Evolutionary conservation across 139 green algal species (phyloP), one percentile per base, ranked within the genome.

Genomic region (Chlorella sp.): DNA sequence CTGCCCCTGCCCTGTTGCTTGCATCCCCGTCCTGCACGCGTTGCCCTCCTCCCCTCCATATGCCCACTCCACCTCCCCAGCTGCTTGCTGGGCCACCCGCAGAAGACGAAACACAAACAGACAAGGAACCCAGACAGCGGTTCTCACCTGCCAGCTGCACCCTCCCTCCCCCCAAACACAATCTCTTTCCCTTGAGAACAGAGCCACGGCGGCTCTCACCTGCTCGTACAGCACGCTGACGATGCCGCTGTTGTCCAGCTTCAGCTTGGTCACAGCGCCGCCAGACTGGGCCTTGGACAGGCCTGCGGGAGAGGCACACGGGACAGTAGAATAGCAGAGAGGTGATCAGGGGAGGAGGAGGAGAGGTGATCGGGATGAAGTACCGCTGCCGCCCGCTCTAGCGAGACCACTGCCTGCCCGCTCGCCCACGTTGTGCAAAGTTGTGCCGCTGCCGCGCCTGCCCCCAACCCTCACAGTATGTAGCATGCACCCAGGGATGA

Each of bases 181-280:
- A 28, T 2, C 75, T 28, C 66, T 21, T 37, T 28, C 21, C n/a
- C 68, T 37, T 37, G 26, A 77, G 4, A 36, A 77, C 24, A 34
- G 2, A 34, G 26, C 16, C 66, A 75, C 16, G 57, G 11, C 34
- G 75, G 3, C 14, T 1, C 34, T 24, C 75, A 36, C 81, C 81
- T 86, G 81, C 81, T 93, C 91, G 69, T 93, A 91, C 66, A 93
- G 83, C 77, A 93, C 83, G 73, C 40, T 83, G 15, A 93, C 83
- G 53, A 92, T 75, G 83, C 91, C 91, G n/a, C 37, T 85, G 86
- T 93, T 94, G 86, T 95, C 88, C n/a, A 94, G 81, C 78, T 91
- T 92, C 39, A 87, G 69, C 90, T 96, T 95, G 75, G 86, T 77
- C 79, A 96, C 19, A 2, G 90, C 80, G 60, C 93, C 93, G 83